phyloP scores from a whole-genome alignment of 208 protist species.

The Plasmodiophora brassicae region DNA sequence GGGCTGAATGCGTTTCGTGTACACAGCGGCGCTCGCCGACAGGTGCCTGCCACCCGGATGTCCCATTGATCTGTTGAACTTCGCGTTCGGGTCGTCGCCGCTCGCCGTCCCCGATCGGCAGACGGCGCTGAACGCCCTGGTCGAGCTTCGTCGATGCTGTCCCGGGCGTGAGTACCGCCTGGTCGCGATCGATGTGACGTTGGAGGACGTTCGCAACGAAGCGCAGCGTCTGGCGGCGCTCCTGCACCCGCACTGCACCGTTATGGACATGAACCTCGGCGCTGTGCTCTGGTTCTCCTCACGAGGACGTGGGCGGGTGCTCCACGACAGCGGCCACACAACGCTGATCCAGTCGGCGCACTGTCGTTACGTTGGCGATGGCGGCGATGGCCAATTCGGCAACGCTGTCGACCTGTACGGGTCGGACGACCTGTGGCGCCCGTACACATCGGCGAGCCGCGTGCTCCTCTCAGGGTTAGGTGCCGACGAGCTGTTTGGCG shows the following conservation, averaged over 20 bases:
- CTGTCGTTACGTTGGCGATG: not conserved
- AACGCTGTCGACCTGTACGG: not conserved
- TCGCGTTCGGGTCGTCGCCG: conserved; percentile 72
- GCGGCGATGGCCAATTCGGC: not conserved
- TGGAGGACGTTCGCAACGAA: conserved; percentile 42
- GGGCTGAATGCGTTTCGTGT: conserved; percentile 84
- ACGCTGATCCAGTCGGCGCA: not conserved
- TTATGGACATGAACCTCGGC: conserved; percentile 91
- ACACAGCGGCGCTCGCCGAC: conserved; percentile 79
- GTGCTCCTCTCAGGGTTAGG: conserved; percentile 84
- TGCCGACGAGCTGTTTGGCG: conserved; percentile 87
- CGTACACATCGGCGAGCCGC: not conserved
- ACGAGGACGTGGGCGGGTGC: conserved; percentile 47
- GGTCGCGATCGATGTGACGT: conserved; percentile 74
- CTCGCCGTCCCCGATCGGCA: conserved; percentile 51
- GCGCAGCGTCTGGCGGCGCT: conserved; percentile 63
- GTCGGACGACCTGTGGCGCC: not conserved
- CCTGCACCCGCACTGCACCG: conserved; percentile 70
- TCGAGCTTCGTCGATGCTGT: not conserved
- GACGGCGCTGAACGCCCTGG: conserved; percentile 22
- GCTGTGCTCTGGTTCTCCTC: conserved; percentile 85
- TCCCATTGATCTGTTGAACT: conserved; percentile 86
- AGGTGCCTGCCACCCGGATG: conserved; percentile 62
- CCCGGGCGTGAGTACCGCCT: conserved; percentile 67
- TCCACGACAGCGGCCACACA: not conserved